Percentiles rank a stretch among this genome's conserved stretches.
These are phyloP conservation scores for Venturia asperata DNA, from an alignment of 2,329 filamentous ascomycete species.

Conservation along the genomic window DNA sequence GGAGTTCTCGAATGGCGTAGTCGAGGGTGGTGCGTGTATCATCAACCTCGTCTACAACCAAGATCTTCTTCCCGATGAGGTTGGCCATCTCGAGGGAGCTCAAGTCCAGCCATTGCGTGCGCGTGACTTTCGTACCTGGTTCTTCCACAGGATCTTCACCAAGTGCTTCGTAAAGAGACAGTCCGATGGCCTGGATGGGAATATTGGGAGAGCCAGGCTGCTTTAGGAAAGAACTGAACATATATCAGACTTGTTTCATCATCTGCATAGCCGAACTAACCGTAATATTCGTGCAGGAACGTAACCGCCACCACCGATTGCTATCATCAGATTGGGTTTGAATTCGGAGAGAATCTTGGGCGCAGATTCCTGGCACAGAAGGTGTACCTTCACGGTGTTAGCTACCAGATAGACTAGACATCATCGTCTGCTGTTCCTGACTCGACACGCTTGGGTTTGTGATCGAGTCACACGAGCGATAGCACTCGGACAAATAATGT, in stretches of 20 bases:
- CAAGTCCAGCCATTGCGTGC: conserved; percentile 96
- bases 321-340: conserved; percentile 93
- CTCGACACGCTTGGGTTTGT: not conserved
- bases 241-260: not conserved
- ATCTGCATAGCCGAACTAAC: conserved; percentile 31
- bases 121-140: conserved; percentile 87
- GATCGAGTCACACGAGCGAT: not conserved
- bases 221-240: conserved; percentile 75
- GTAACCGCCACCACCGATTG: conserved; percentile 95
- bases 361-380: conserved; percentile 85
- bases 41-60: conserved; percentile 94
- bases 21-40: conserved; percentile 91
- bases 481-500: not conserved
- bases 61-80: conserved; percentile 80
- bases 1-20: conserved; percentile 84
- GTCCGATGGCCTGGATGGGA: conserved; percentile 96
- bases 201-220: conserved; percentile 82
- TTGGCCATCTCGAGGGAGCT: conserved; percentile 79
- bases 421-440: conserved; percentile 17
- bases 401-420: not conserved
- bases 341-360: conserved; percentile 74
- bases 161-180: conserved; percentile 91
- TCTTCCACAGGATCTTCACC: conserved; percentile 60
- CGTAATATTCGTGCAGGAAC: conserved; percentile 94
- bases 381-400: conserved; percentile 65